These are phyloP conservation scores for Herpotrichia juniperi DNA, from an alignment of 2,329 filamentous ascomycete species.

Conservation along the genomic window DNA sequence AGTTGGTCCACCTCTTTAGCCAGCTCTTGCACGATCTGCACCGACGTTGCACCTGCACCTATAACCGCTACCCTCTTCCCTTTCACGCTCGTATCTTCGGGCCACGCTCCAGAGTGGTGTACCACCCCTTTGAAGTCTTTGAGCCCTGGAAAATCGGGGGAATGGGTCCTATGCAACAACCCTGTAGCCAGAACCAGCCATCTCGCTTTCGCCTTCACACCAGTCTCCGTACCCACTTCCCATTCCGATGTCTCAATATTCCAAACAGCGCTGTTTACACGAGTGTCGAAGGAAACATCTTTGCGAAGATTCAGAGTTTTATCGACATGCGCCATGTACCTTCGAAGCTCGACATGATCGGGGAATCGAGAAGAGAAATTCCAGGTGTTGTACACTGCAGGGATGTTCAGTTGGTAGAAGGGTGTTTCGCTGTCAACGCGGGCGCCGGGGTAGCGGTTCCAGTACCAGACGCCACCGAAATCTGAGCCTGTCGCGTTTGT, in stretches of 20 bases:
- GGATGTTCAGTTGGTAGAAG: conserved; percentile 38
- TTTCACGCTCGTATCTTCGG: conserved; percentile 41
- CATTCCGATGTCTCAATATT: conserved; percentile 47
- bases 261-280: conserved; percentile 51
- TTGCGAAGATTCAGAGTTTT: conserved; percentile 24
- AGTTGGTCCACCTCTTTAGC: conserved; percentile 26
- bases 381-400: conserved; percentile 32
- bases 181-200: conserved; percentile 38
- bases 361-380: conserved; percentile 30
- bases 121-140: conserved; percentile 26
- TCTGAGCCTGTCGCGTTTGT: conserved; percentile 5
- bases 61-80: conserved; percentile 32
- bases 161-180: conserved; percentile 21
- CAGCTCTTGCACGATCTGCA: conserved; percentile 34
- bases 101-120: conserved; percentile 28
- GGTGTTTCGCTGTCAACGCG: conserved; percentile 37
- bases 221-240: conserved; percentile 53
- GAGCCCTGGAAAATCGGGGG: conserved; percentile 21
- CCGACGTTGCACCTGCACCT: conserved; percentile 34
- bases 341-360: conserved; percentile 27
- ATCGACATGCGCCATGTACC: conserved; percentile 34
- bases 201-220: conserved; percentile 52
- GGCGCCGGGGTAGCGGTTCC: conserved; percentile 39
- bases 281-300: conserved; percentile 48
- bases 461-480: conserved; percentile 35